Evolutionary conservation across 2,329 filamentous ascomycete species (phyloP).

Genomic region (Phyllosticta ampelicida): DNA sequence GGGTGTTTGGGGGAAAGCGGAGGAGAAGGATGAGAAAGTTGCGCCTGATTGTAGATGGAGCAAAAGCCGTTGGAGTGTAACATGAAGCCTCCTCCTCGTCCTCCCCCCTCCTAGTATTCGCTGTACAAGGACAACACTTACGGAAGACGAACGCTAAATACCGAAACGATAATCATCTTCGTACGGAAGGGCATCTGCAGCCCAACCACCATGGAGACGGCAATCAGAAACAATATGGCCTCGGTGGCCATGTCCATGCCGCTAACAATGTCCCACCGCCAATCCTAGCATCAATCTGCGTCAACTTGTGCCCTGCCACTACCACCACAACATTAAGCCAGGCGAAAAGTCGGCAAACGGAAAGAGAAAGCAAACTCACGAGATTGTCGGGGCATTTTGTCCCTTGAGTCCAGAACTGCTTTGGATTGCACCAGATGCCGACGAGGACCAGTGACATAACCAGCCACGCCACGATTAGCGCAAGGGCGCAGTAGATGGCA

Average conservation of each 20-base stretch:
- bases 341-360: too few species aligned
- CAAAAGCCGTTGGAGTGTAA: too few species aligned
- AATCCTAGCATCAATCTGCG: slow-evolving; percentile 13
- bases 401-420: slow-evolving; percentile 14
- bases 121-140: too few species aligned
- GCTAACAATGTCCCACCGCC: slow-evolving; percentile 21
- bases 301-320: not conserved
- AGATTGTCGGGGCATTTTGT: slow-evolving; percentile 15
- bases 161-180: slow-evolving; percentile 20
- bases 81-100: too few species aligned
- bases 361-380: too few species aligned
- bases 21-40: too few species aligned
- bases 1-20: too few species aligned
- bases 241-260: slow-evolving; percentile 21
- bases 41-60: too few species aligned
- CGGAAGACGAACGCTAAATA: slow-evolving; percentile 22
- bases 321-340: too few species aligned
- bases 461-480: slow-evolving; percentile 17
- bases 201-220: slow-evolving; percentile 11
- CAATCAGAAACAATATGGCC: slow-evolving; percentile 16
- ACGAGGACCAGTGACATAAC: slow-evolving; percentile 19
- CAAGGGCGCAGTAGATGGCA: slow-evolving; percentile 15
- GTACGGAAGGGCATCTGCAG: slow-evolving; percentile 20
- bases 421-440: slow-evolving; percentile 18
- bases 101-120: too few species aligned